Evolutionary conservation across 805 yeast genomes (phyloP), one percentile per base, ranked within the genome.

Genomic region (Scheffersomyces lignosus): DNA sequence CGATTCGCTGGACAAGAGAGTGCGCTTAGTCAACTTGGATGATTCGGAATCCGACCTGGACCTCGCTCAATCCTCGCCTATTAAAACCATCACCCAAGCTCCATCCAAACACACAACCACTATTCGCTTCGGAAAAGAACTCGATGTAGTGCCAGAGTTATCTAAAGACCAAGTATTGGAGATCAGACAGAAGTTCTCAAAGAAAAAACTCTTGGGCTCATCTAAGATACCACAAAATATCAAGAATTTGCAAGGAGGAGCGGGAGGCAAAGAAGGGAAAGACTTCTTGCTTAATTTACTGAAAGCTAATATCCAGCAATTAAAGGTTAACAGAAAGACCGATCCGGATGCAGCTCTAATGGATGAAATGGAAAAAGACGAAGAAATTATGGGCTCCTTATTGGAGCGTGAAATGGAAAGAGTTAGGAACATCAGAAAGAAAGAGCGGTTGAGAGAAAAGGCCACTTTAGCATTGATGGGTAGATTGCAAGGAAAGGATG

Each of bases 371-470:
- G 71, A 68, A 33, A 58, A 60, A 43, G 73, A 69, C 33, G 75
- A 69, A 29, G 73, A 66, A 31, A 60, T 60, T 17, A 66, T 69
- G 73, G 72, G 68, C 4, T 54, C 63, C 8, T 55, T 70, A 28
- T 60, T 78, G 45, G 77, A 76, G 44, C 64, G 74, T 39, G 81
- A 76, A 49, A 68, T 75, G 43, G 71, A 70, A 38, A 65, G 81
- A 45, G 75, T 64, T 12, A 55, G 67, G 34, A 64, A 64, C 14
- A 65, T 76, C 20, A 64, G 78, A 30, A 64, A 62, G 44, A 57
- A 62, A 38, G 78, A 73, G 42, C 66, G 62, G 44, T 36, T 62
- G 15, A 50, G 52, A 51, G 71, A 54, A 51, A 64, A 44, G 51
- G 77, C 63, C 4, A 61, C 58, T 29, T 36, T 48, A 33, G 69